phyloP scores from a whole-genome alignment of 176 grass and related monocot species.

The Urochloa ruziziensis region DNA sequence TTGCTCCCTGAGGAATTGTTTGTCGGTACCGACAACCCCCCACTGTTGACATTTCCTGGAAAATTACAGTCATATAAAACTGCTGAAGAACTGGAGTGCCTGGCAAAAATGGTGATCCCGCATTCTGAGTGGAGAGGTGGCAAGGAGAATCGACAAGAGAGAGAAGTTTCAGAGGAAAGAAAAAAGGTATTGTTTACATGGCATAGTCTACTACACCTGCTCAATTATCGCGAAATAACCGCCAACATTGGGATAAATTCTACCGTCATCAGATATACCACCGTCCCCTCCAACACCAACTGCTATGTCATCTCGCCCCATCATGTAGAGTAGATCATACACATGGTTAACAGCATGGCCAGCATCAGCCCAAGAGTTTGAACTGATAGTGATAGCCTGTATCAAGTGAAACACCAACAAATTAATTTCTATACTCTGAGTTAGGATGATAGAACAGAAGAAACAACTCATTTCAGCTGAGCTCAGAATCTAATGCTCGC shows the following conservation, averaged over 20 bases:
- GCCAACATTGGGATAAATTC: conserved; percentile 57
- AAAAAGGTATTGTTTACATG: not conserved
- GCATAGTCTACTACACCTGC: conserved; percentile 32
- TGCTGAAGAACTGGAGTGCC: not conserved
- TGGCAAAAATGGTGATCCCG: not conserved
- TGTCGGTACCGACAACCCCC: conserved; percentile 62
- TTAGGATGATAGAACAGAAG: not conserved
- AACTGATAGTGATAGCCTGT: conserved; percentile 59
- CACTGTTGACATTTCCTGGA: conserved; percentile 55
- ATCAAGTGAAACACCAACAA: not conserved
- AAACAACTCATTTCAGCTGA: not conserved
- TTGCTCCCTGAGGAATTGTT: conserved; percentile 51
- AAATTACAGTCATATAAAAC: conserved; percentile 4
- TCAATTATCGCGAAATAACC: conserved; percentile 65
- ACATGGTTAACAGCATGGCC: conserved; percentile 68
- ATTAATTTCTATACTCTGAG: not conserved
- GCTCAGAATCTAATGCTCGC: not conserved
- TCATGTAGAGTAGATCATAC: conserved; percentile 82
- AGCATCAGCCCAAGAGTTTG: conserved; percentile 61
- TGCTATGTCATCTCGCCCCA: conserved; percentile 61
- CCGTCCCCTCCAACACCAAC: conserved; percentile 70
- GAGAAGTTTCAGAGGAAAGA: not conserved
- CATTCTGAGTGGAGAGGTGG: not conserved
- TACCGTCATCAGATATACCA: conserved; percentile 62
- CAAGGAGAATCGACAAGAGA: not conserved